Base-by-base conservation (phyloP, 2,329 filamentous ascomycete genomes). In the Akanthomyces muscarius region DNA sequence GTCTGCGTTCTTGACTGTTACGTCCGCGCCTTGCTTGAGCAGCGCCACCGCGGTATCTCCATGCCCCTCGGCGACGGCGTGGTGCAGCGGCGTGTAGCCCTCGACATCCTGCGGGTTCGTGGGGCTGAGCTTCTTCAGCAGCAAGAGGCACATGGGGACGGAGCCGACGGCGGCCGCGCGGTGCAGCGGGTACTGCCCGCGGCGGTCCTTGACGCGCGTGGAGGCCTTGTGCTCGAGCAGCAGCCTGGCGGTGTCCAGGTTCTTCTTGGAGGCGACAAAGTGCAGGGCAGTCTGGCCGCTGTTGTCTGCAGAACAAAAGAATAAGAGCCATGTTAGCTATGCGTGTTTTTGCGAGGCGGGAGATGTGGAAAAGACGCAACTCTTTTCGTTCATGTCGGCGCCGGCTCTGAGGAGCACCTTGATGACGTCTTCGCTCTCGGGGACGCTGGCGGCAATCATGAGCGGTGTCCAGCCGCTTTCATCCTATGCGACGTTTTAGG, bases 111-210 rank as follows among this genome's bases (percentile, higher is more conserved):
- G 88, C 2, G 92, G 88, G 74, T 97, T 91, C 28, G 98, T 72
- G 0, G 94, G 93, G 67, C 91, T 96, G 67, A 81, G 83, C 68
- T 90, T 85, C 70, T 90, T 86, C 18, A 97, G 78, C 16, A 99
- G 78, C 44, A 96, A 77, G 69, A 87, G 89, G 54, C 96, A 82
- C 78, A 99, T 92, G 5, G 94, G 92, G n/a, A 89, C 85, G 4
- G 89, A 94, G 7, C 96, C 96, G 4, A 92, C 86, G 3, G 95
- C 94, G 0, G 95, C 94, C 3, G 95, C 95, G 21, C 95, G 87
- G 75, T 99, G 96, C 30, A 99, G 83, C 7, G 96, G 85, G 63
- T 97, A 86, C 73, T 97, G 94, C n/a, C 91, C 91, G 36, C 92
- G 85, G 71, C 86, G 90, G 73, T 99, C 95, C 66, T 91, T 91